Evolutionary conservation across 2,329 filamentous ascomycete genomes (phyloP).

Genomic region (Colletotrichum gigasporum): DNA sequence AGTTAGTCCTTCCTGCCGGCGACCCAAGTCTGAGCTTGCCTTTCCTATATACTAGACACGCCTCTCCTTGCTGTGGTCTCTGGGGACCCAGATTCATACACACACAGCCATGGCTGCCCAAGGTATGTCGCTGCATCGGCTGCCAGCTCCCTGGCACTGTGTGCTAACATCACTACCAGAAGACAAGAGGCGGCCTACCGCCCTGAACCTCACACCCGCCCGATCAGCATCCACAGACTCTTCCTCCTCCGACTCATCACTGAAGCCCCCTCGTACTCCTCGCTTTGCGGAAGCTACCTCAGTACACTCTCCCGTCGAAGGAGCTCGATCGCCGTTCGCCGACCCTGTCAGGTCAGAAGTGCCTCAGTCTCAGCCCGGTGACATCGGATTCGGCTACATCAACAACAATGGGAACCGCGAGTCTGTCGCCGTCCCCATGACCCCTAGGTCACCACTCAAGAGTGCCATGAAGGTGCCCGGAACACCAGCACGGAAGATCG

Average conservation of each 20-base stretch:
- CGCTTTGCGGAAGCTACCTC: conserved; percentile 85
- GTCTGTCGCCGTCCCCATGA: conserved; percentile 69
- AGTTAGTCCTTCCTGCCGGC: conserved; percentile 13
- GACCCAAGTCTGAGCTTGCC: conserved; percentile 19
- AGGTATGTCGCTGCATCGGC: conserved; percentile 50
- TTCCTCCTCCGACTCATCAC: conserved; percentile 62
- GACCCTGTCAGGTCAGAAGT: conserved; percentile 66
- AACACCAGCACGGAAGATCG: conserved; percentile 76
- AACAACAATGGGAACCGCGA: conserved; percentile 56
- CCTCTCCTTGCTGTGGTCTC: conserved; percentile 22
- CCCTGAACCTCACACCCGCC: conserved; percentile 61
- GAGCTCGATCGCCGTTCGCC: conserved; percentile 63
- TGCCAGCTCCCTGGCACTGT: no score
- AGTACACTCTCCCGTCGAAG: conserved; percentile 79
- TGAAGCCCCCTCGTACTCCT: conserved; percentile 77
- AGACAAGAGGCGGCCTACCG: conserved; percentile 66
- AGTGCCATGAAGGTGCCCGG: conserved; percentile 90
- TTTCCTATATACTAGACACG: conserved; percentile 32
- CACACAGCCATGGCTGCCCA: conserved; percentile 46
- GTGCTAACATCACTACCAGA: conserved; percentile 48
- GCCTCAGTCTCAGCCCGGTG: conserved; percentile 77
- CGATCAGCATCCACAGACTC: conserved; percentile 61
- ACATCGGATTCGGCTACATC: conserved; percentile 95
- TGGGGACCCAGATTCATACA: conserved; percentile 29
- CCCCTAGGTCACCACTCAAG: conserved; percentile 83